These are phyloP conservation scores for Endoconidiophora laricicola DNA, from an alignment of 2,329 filamentous ascomycete species.

Conservation along the genomic window DNA sequence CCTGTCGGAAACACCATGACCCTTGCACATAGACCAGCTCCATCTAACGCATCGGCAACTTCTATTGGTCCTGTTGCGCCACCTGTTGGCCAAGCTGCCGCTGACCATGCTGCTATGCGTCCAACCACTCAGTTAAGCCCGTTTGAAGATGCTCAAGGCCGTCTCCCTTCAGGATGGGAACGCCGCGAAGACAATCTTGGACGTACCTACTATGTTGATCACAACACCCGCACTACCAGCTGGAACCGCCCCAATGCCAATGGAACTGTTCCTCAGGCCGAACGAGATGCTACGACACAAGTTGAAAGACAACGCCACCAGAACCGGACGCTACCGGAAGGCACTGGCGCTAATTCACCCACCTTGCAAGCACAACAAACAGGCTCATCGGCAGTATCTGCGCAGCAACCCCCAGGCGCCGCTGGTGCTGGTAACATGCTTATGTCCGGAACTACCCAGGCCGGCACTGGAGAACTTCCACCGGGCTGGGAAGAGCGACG, in stretches of 20 bases:
- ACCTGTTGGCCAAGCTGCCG: conserved; percentile 9
- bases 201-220: conserved; percentile 94
- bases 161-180: conserved; percentile 88
- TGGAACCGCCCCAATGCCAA: conserved; percentile 81
- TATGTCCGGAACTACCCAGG: conserved; percentile 82
- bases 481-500: conserved; percentile 92
- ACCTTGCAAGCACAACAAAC: conserved; percentile 44
- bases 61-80: conserved; percentile 11
- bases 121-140: conserved; percentile 48
- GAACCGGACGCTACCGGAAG: conserved; percentile 87
- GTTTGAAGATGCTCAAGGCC: conserved; percentile 90
- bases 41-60: conserved; percentile 24
- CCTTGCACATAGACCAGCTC: conserved; percentile 31
- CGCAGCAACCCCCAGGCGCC: conserved; percentile 19
- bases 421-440: conserved; percentile 63
- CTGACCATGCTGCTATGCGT: conserved; percentile 16
- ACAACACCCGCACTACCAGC: conserved; percentile 90
- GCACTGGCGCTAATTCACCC: conserved; percentile 86
- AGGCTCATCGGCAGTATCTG: conserved; percentile 20
- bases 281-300: conserved; percentile 80
- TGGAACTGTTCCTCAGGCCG: conserved; percentile 53
- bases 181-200: conserved; percentile 87
- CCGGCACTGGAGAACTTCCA: conserved; percentile 85
- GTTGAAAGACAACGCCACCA: conserved; percentile 87
- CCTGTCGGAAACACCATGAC: conserved; percentile 22